Conservation (phyloP, 306 rosid genomes). For the Vigna trinervia region DNA sequence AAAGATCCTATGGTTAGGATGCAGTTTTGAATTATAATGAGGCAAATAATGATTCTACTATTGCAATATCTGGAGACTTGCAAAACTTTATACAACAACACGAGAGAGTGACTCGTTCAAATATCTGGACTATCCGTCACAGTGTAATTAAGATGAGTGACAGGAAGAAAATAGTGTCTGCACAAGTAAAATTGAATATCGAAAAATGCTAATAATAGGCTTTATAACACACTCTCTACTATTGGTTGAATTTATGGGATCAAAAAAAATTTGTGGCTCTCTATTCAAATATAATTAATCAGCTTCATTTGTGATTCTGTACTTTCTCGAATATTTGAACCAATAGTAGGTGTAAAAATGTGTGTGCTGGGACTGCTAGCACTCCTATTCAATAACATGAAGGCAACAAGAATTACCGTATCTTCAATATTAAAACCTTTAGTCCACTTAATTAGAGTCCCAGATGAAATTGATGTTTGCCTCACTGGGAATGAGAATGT, state of each 20-base stretch:
- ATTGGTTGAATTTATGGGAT: not conserved
- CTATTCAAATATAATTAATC: not conserved
- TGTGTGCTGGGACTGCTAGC: not conserved
- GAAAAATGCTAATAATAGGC: not conserved
- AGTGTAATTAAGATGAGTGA: constrained; percentile 31
- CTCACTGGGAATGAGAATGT: constrained; percentile 93
- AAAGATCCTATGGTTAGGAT: constrained; percentile 3
- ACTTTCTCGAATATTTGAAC: not conserved
- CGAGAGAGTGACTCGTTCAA: constrained; percentile 12
- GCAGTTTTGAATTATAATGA: constrained; percentile 25
- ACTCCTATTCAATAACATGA: constrained; percentile 20
- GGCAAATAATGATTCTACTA: not conserved
- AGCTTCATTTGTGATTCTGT: not conserved
- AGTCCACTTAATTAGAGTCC: constrained; percentile 91
- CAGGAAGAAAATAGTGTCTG: constrained; percentile 18
- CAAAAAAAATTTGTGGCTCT: not conserved
- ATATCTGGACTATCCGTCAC: constrained; percentile 30
- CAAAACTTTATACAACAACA: not conserved
- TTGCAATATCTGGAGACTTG: not conserved
- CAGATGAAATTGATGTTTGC: constrained; percentile 85
- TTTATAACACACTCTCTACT: too few relatives aligned
- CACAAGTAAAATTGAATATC: constrained; percentile 10
- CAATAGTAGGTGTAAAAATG: not conserved
- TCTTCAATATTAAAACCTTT: constrained; percentile 89
- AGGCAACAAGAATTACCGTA: constrained; percentile 54